phyloP scores from a whole-genome alignment of 805 yeast species.

The Candida insectorum region DNA sequence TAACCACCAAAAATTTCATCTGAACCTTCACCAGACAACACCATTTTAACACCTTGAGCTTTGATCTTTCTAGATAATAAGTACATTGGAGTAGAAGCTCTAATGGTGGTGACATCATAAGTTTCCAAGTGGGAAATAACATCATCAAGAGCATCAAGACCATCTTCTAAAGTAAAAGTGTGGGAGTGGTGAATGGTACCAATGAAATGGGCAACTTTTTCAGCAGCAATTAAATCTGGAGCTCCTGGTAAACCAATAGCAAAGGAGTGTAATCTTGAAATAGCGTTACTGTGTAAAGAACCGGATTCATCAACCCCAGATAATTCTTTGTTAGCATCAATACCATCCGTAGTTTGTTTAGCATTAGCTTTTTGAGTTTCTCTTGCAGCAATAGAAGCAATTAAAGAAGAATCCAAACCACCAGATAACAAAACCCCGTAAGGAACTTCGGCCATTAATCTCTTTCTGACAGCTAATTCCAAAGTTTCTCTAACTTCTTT shows the following conservation, averaged over 20 bases:
- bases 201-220: constrained; percentile 92
- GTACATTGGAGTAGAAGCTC: constrained; percentile 99
- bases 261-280: constrained; percentile 82
- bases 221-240: constrained; percentile 95
- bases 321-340: constrained; percentile 65
- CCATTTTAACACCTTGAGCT: constrained; percentile 99
- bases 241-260: constrained; percentile 98
- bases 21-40: constrained; percentile 96
- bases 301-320: constrained; percentile 94
- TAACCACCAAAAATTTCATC: constrained; percentile 99
- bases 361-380: constrained; percentile 79
- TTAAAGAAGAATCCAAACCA: constrained; percentile 94
- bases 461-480: constrained; percentile 95
- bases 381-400: constrained; percentile 95
- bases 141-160: constrained; percentile 91
- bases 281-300: constrained; percentile 73
- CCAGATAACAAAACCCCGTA: constrained; percentile 97
- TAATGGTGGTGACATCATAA: constrained; percentile 95
- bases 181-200: constrained; percentile 98
- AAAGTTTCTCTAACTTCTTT: constrained; percentile 70
- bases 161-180: constrained; percentile 95
- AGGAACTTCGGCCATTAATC: constrained; percentile 99
- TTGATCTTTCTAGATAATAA: constrained; percentile 92
- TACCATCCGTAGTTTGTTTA: constrained; percentile 34
- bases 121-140: constrained; percentile 96